A percentile compares a stretch with the other conserved stretches of the same genome.
These are phyloP conservation scores for Xylaria bambusicola DNA, from an alignment of 495 filamentous ascomycete genomes.

Conservation along the genomic window DNA sequence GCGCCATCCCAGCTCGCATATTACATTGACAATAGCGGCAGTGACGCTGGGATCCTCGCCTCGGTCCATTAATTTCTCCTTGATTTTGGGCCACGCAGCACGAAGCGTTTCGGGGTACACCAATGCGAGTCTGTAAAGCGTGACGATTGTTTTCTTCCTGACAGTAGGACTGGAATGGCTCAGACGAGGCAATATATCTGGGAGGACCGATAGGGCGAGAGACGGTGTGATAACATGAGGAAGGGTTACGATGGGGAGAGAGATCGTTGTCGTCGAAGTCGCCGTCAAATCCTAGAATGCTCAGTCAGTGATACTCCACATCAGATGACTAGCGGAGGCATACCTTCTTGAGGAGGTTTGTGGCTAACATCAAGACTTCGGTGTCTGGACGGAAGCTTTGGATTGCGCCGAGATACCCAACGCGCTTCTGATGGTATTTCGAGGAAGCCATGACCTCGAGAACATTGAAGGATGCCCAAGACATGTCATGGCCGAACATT, in stretches of 20 bases:
- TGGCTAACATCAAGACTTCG: constrained; percentile 96
- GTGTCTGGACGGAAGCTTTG: constrained; percentile 96
- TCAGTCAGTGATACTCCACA: constrained; percentile 15
- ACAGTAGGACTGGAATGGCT: constrained; percentile 80
- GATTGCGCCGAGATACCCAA: constrained; percentile 93
- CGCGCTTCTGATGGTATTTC: constrained; percentile 92
- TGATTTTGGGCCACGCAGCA: constrained; percentile 94
- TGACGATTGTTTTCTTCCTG: constrained; percentile 92
- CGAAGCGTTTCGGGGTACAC: constrained; percentile 93
- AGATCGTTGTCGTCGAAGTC: constrained; percentile 70
- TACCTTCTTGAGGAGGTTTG: constrained; percentile 95
- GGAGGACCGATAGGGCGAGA: constrained; percentile 81
- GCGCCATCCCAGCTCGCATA: constrained; percentile 94
- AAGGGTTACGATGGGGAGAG: constrained; percentile 80
- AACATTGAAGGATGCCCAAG: constrained; percentile 97
- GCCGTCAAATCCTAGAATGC: constrained; percentile 73
- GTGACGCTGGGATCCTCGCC: constrained; percentile 91
- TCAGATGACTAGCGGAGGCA: neutral
- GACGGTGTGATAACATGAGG: constrained; percentile 91
- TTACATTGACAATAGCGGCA: constrained; percentile 91
- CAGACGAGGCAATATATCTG: constrained; percentile 82
- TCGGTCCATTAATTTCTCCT: constrained; percentile 88
- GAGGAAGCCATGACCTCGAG: constrained; percentile 96
- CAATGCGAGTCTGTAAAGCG: constrained; percentile 85
- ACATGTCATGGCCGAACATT: constrained; percentile 99